Base-by-base conservation (phyloP, 768 basidiomycete species). In the Leccinum uliginosum region DNA sequence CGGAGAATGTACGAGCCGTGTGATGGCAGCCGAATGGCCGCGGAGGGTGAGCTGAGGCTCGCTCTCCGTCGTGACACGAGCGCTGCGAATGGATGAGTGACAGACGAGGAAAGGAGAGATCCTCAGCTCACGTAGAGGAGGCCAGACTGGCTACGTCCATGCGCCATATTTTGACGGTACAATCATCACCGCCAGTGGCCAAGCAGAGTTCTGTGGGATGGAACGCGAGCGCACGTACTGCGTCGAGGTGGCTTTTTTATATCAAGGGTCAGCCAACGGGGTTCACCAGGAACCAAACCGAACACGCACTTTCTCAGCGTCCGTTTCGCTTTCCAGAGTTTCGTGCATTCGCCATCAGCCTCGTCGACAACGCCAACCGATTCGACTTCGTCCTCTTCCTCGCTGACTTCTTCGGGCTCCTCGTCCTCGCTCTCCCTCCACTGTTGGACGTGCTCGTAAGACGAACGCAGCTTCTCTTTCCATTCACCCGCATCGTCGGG, bases 131-230 rank as follows among this genome's bases (percentile, higher is more conserved):
- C 92, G 81, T 81, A 55, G 85, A 84, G 44, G 88, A 87, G 29
- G 91, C 80, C 57, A 94, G 76, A 62, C 83, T 79, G 40, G 84
- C 76, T 15, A 88, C 81, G 62, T 96, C 91, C 76, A 93, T 82
- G 55, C 91, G 82, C 97, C 97, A 99, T 52, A 98, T 83, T 72
- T 99, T 99, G 54, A 98, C 86, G 7, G 93, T 94, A 69, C 84
- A 91, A 68, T 99, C 97, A 68, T 98, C 96, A 27, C 94, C 92
- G 23, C 89, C 97, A 47, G 89, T 93, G n/a, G 90, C 94, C 53
- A 98, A 75, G 65, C 87, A 87, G 45, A 93, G 74, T 61, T 92
- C 91, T 34, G 77, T 87, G 2, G 91, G 91, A 67, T 93, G 91
- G 80, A 97, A 96, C 1, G 91, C 86, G 23, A 98, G 76, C 7